phyloP scores from a whole-genome alignment of 495 filamentous ascomycete species.

The Penicillium herquei region DNA sequence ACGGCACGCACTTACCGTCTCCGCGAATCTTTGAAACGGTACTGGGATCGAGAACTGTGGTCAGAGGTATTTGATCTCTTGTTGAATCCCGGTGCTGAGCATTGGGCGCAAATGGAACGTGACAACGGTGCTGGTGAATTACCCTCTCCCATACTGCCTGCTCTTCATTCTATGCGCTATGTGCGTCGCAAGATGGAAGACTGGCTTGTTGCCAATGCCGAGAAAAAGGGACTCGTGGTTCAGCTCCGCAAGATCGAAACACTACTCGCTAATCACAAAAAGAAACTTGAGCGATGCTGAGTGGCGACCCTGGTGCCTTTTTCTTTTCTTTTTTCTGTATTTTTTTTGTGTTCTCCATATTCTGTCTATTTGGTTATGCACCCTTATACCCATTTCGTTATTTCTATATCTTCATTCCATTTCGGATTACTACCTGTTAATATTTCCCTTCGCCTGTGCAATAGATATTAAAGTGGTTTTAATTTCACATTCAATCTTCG shows the following conservation, averaged over 20 bases:
- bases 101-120: conserved; percentile 49
- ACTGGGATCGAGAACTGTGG: conserved; percentile 96
- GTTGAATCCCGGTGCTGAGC: conserved; percentile 67
- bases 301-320: background rate
- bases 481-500: background rate
- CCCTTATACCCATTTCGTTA: background rate
- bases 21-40: conserved; percentile 77
- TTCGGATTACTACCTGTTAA: background rate
- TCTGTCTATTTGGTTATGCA: background rate
- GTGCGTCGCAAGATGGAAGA: conserved; percentile 78
- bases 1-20: conserved; percentile 59
- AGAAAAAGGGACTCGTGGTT: conserved; percentile 66
- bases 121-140: background rate
- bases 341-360: background rate
- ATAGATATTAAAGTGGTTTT: background rate
- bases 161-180: conserved; percentile 60
- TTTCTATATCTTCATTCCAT: background rate
- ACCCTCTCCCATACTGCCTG: conserved; percentile 40
- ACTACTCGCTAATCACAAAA: conserved; percentile 66
- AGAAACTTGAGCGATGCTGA: conserved; percentile 37
- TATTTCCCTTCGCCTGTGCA: background rate
- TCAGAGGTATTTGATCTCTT: conserved; percentile 76
- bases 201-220: conserved; percentile 77
- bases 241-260: conserved; percentile 65
- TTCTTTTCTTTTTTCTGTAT: background rate